Percentiles rank a stretch among this genome's conserved stretches.
Evolutionary conservation across 805 yeast species (phyloP).

Genomic region (Myxozyma monticola): DNA sequence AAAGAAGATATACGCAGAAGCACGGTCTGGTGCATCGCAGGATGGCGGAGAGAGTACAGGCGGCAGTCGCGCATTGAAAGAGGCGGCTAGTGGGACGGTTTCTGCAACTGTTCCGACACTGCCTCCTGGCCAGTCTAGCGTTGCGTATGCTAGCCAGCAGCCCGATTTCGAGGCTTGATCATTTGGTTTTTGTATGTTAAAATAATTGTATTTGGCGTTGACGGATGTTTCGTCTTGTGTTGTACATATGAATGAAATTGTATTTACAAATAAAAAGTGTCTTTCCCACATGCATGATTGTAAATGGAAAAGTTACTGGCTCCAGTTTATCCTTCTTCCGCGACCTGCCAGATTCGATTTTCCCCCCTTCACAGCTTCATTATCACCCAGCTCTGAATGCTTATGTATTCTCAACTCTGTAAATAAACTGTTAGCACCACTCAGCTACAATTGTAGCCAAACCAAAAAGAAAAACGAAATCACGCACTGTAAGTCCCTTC

Average conservation of each 20-base stretch:
- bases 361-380: constrained; percentile 62
- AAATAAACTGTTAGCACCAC: background rate
- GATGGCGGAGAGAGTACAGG: background rate
- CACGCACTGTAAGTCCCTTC: constrained; percentile 28
- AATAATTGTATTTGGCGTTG: no score
- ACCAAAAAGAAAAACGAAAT: background rate
- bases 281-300: no score
- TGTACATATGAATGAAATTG: no score
- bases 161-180: constrained; percentile 24
- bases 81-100: background rate
- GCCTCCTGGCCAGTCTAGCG: constrained; percentile 25
- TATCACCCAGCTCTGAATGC: constrained; percentile 87
- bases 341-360: constrained; percentile 27
- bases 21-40: constrained; percentile 8
- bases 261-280: no score
- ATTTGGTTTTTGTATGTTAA: no score
- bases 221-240: no score
- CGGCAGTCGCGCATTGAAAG: background rate
- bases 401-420: constrained; percentile 66
- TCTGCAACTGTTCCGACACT: background rate
- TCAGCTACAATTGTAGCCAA: no score
- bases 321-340: constrained; percentile 16
- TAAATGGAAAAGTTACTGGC: background rate
- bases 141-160: constrained; percentile 23
- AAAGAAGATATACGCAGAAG: constrained; percentile 25